Evolutionary conservation across 371 early-diverging fungal species (phyloP), one percentile per base, ranked within the genome.

Genomic region (Apophysomyces variabilis): DNA sequence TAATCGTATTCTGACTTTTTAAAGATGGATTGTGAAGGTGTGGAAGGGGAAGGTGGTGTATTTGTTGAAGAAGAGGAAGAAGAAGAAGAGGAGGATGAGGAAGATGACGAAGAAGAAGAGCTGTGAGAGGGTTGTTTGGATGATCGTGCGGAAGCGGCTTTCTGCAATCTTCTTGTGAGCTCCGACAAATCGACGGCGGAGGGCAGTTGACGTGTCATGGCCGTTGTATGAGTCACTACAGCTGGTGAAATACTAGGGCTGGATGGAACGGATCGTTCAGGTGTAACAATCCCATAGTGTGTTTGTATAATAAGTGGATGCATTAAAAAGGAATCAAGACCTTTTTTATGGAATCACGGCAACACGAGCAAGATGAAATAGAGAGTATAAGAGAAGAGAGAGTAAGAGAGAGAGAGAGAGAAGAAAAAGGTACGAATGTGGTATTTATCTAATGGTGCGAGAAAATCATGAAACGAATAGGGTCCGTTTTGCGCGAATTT

Each of bases 1-100:
- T 75, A 66, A 38, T 78, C 75, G 47, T 78, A 78, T 47, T 73
- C 68, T 12, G 78, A 76, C 7, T 73, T 73, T 46, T 78, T 78
- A 32, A 78, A 78, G 36, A 78, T 56, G 61, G 75, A 78, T 62
- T 78, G 78, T 1, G 71, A 62, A 13, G 78, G 77, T 12, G 66
- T 43, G 7, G 60, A 41, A 18, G 38, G 59, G 18, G 43, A 44
- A 8, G 61, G 44, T 35, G 61, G 41, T 26, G 61, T 36, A 6
- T 45, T 36, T 58, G 7, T 26, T 35, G 44, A 38, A 16, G 58
- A 37, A 35, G 47, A 62, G 3, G 64, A 63, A 14, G 64, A 63
- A 11, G 64, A 63, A 11, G 62, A 50, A 0, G 62, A 62, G 0
- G 64, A 56, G n/a, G 64, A 21, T 0, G 57, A 56, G 11, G 57